phyloP scores from a whole-genome alignment of 306 rosid genomes.

The Myrica gale region DNA sequence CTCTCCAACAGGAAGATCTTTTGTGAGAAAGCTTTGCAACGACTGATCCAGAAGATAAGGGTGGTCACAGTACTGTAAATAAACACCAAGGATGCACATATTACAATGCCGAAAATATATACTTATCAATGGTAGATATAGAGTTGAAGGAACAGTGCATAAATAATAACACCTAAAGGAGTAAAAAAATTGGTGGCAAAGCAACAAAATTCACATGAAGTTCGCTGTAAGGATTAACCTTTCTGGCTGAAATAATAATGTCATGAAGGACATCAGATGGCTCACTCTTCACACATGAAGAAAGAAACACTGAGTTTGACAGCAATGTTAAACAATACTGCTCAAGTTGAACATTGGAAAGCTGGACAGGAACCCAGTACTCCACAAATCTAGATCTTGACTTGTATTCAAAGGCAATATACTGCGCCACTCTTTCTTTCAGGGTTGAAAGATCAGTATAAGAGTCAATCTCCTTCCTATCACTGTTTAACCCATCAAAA shows the following conservation, averaged over 20 bases:
- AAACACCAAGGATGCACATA: conserved; percentile 18
- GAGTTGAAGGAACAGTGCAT: conserved; percentile 15
- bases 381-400: conserved; percentile 37
- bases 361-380: conserved; percentile 50
- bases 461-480: conserved; percentile 7
- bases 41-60: conserved; percentile 38
- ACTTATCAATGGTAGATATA: neutral
- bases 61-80: conserved; percentile 45
- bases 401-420: conserved; percentile 32
- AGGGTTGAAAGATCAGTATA: conserved; percentile 31
- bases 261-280: conserved; percentile 31
- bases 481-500: conserved; percentile 14
- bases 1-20: conserved; percentile 36
- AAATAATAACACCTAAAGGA: conserved; percentile 8
- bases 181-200: neutral
- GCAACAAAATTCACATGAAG: neutral
- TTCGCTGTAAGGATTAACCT: conserved; percentile 15
- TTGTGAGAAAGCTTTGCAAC: conserved; percentile 22
- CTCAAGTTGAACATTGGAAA: conserved; percentile 47
- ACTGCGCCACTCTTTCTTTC: conserved; percentile 37
- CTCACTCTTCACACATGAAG: conserved; percentile 34
- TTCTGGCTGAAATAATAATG: conserved; percentile 37
- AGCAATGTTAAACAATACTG: conserved; percentile 48
- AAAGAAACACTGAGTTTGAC: conserved; percentile 34
- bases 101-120: conserved; percentile 9